phyloP scores from a whole-genome alignment of 768 basidiomycete species.

The Lepiota brunneoincarnata region DNA sequence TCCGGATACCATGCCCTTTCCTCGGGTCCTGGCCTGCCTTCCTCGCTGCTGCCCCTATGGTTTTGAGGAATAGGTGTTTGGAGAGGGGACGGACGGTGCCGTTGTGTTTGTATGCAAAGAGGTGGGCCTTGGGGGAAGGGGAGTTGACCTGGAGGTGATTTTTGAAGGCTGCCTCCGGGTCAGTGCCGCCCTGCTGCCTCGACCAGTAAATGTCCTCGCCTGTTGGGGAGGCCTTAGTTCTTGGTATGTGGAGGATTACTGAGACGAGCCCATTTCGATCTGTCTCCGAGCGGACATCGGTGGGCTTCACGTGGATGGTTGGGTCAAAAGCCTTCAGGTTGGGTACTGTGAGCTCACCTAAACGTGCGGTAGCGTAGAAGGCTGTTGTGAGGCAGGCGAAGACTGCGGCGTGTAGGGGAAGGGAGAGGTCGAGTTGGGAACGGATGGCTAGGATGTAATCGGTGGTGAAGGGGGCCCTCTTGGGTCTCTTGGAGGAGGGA shows the following conservation, averaged over 20 bases:
- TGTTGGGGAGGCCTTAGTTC: background rate
- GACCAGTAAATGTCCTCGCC: conserved; percentile 10
- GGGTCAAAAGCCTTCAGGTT: conserved; percentile 18
- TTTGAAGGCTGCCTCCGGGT: conserved; percentile 17
- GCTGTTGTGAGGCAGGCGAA: conserved; percentile 24
- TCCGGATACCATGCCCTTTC: conserved; percentile 25
- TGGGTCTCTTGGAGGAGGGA: conserved; percentile 11
- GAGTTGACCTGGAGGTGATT: conserved; percentile 24
- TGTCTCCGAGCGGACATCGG: conserved; percentile 11
- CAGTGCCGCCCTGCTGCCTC: conserved; percentile 16
- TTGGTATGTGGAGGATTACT: conserved; percentile 7
- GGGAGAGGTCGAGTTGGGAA: conserved; percentile 13
- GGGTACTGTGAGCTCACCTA: conserved; percentile 23
- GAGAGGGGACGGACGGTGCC: conserved; percentile 22
- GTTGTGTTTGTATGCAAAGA: conserved; percentile 10
- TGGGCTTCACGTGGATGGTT: conserved; percentile 6
- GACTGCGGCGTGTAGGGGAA: conserved; percentile 22
- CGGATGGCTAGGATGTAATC: conserved; percentile 8
- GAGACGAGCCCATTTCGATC: background rate
- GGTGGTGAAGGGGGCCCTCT: conserved; percentile 15
- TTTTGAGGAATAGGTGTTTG: conserved; percentile 18
- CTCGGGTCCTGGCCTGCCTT: conserved; percentile 8
- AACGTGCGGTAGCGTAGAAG: conserved; percentile 18
- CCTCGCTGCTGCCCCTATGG: conserved; percentile 15
- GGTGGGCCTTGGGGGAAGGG: conserved; percentile 13